Base-by-base conservation (phyloP, 192 early-diverging fungal genomes). In the Linnemannia hyalina region DNA sequence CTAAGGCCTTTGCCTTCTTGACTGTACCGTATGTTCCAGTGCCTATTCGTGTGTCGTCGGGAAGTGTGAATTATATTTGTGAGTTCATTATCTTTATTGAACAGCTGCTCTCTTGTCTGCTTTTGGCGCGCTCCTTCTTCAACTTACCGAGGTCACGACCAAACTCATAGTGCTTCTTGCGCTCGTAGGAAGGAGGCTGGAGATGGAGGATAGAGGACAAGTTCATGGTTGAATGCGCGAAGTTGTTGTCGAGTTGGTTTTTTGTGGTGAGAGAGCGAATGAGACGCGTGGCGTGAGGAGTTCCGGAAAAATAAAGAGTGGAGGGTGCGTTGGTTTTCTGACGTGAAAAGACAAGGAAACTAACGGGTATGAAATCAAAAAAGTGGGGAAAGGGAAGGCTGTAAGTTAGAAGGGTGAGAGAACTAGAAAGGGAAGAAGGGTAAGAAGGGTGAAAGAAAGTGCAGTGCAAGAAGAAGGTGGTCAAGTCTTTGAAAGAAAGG, bases 1-100 rank as follows among this genome's bases (percentile, higher is more conserved):
- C 93, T 69, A 95, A 92, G 15, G 92, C 89, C 9, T 73, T 89
- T n/a, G 95, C 94, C 77, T 91, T 80, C 73, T 93, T 91, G 70
- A 96, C 95, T 32, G 94, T 93, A 44, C 95, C 95, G 88, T 94
- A 96, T 20, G 95, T 92, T 23, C 95, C 95, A 3, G 92, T 88
- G 41, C 94, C 89, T 91, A 35, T 52, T 41, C 63, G 63, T 36
- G 2, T 38, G 35, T 20, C 18, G 41, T 32, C 35, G 54, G 10
- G 36, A 65, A 20, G 60, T 32, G 20, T 70, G 18, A 70, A 22
- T 69, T 20, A 23, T 55, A 40, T 26, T n/a, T 29, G 60, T 32
- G n/a, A 32, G 29, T 65, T 65, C 23, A 26, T 32, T 32, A 23
- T 44, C 42, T 49, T 32, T 15, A 35, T 11, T 32, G 9, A 32